phyloP scores from a whole-genome alignment of 371 early-diverging fungal genomes.

The Circinella umbellata region DNA sequence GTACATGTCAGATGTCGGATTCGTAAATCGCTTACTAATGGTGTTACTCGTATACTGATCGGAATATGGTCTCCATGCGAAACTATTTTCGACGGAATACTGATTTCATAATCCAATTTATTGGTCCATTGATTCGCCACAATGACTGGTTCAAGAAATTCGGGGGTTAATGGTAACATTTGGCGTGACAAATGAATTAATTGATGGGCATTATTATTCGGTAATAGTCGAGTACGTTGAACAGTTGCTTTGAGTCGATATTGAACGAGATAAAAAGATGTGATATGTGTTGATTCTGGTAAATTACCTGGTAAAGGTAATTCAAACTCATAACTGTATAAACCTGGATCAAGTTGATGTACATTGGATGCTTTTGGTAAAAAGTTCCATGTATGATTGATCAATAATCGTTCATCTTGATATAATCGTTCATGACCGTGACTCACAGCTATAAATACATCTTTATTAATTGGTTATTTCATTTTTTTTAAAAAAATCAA shows the following conservation, averaged over 20 bases:
- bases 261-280: slow-evolving; percentile 37
- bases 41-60: slow-evolving; percentile 38
- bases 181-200: slow-evolving; percentile 34
- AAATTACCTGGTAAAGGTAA: slow-evolving; percentile 40
- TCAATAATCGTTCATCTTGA: slow-evolving; percentile 34
- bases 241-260: slow-evolving; percentile 46
- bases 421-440: slow-evolving; percentile 43
- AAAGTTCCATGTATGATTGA: slow-evolving; percentile 42
- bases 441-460: slow-evolving; percentile 23
- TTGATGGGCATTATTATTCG: slow-evolving; percentile 27
- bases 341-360: slow-evolving; percentile 32
- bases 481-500: too few species aligned
- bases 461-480: not conserved
- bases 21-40: slow-evolving; percentile 29
- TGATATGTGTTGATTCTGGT: slow-evolving; percentile 45
- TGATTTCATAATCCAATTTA: slow-evolving; percentile 50
- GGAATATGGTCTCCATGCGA: slow-evolving; percentile 46
- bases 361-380: slow-evolving; percentile 30
- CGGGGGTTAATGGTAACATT: slow-evolving; percentile 25
- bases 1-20: slow-evolving; percentile 40
- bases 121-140: slow-evolving; percentile 44
- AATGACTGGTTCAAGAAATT: slow-evolving; percentile 40
- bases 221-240: slow-evolving; percentile 40
- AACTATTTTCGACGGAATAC: slow-evolving; percentile 40
- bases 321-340: slow-evolving; percentile 45